A percentile compares a stretch with the other conserved stretches of the same genome.
These are phyloP conservation scores for Cladobotryum mycophilum DNA, from an alignment of 2,329 filamentous ascomycete genomes.

Conservation along the genomic window DNA sequence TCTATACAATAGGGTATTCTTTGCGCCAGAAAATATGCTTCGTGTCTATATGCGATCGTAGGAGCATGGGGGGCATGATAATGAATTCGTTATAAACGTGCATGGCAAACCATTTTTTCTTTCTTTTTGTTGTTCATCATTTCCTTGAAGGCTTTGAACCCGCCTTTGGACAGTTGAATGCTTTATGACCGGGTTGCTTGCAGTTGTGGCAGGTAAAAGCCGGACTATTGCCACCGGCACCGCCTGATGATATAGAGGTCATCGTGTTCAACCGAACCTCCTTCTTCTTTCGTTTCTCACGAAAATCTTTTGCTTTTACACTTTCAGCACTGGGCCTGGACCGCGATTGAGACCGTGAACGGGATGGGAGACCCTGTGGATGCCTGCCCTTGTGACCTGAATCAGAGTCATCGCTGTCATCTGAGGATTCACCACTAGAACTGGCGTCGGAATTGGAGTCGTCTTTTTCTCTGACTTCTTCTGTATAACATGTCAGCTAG, in stretches of 20 bases:
- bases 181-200: constrained; percentile 55
- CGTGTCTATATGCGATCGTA: no score
- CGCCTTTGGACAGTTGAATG: constrained; percentile 44
- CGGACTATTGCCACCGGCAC: constrained; percentile 19
- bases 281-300: constrained; percentile 56
- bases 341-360: constrained; percentile 29
- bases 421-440: constrained; percentile 23
- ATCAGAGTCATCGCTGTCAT: constrained; percentile 18
- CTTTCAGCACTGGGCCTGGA: constrained; percentile 22
- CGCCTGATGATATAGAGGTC: constrained; percentile 51
- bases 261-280: constrained; percentile 60
- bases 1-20: no score
- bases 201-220: constrained; percentile 52
- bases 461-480: not conserved
- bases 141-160: not conserved
- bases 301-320: constrained; percentile 40
- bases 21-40: no score
- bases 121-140: not conserved
- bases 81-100: not conserved
- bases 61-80: not conserved
- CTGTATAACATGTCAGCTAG: constrained; percentile 3
- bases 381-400: constrained; percentile 23
- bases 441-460: constrained; percentile 6
- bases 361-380: constrained; percentile 16
- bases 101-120: not conserved